phyloP scores from a whole-genome alignment of 306 rosid species.

The Glycyrrhiza uralensis region DNA sequence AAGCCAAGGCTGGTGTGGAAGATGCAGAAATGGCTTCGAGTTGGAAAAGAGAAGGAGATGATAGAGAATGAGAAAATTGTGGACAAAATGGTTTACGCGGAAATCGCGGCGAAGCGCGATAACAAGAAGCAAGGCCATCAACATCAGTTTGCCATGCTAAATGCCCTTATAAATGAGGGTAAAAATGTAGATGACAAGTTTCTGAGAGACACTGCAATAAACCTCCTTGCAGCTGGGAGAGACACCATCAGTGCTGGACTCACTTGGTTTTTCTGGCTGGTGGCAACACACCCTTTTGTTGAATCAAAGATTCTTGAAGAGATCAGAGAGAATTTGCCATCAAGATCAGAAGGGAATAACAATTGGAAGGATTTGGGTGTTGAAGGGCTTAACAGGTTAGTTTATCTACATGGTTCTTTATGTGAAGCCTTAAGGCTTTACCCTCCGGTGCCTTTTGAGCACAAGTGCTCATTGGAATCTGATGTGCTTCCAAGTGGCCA shows the following conservation, averaged over 20 bases:
- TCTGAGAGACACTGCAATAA: background rate
- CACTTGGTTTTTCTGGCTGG: conserved; percentile 12
- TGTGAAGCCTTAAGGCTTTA: conserved; percentile 16
- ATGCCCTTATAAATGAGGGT: background rate
- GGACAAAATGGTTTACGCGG: background rate
- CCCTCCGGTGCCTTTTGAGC: background rate
- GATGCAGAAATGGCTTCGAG: conserved; percentile 4
- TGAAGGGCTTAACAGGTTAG: background rate
- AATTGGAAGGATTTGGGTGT: background rate
- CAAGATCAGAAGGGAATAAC: too few species aligned
- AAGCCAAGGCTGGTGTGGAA: background rate
- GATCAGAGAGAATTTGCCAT: background rate
- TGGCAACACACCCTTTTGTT: background rate
- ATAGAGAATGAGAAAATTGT: background rate
- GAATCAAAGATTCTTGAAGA: conserved; percentile 5
- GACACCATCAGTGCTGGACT: background rate
- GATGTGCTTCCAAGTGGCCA: conserved; percentile 25
- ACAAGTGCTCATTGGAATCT: background rate
- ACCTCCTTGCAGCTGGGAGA: background rate
- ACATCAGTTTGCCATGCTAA: background rate
- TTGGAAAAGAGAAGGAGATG: background rate
- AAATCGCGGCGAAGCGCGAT: background rate
- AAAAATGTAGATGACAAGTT: background rate
- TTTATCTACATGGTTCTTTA: conserved; percentile 7
- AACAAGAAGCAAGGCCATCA: background rate